phyloP scores from a whole-genome alignment of 108 stramenopile genomes.

The Conticribra guillardii region DNA sequence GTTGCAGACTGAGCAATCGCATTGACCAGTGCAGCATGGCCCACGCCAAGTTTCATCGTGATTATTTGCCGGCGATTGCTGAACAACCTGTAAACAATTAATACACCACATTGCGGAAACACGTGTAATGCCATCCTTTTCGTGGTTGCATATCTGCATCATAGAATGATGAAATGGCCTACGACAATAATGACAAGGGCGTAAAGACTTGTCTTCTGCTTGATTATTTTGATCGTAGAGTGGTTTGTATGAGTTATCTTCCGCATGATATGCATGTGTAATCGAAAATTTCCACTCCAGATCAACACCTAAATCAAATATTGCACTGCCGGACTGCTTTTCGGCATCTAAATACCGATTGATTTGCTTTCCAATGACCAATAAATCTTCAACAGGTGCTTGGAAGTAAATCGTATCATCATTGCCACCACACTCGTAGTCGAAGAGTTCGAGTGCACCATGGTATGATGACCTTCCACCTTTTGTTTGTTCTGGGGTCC shows the following conservation, averaged over 20 bases:
- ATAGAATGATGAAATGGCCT: not conserved
- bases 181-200: not conserved
- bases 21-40: constrained; percentile 31
- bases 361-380: constrained; percentile 49
- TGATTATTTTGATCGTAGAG: constrained; percentile 5
- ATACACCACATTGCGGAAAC: constrained; percentile 10
- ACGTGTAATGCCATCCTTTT: not conserved
- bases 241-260: constrained; percentile 28
- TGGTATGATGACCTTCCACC: constrained; percentile 52
- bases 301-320: not conserved
- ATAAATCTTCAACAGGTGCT: constrained; percentile 63
- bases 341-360: constrained; percentile 19
- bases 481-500: constrained; percentile 67
- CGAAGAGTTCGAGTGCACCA: constrained; percentile 50
- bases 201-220: not conserved
- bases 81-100: not conserved
- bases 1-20: no score
- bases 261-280: constrained; percentile 48
- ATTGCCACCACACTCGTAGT: constrained; percentile 3
- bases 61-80: not conserved
- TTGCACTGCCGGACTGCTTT: constrained; percentile 7
- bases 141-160: no score
- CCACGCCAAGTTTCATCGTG: constrained; percentile 21
- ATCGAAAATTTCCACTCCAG: constrained; percentile 22
- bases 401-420: constrained; percentile 26